These are phyloP conservation scores for Phialemonium atrogriseum DNA, from an alignment of 2,329 filamentous ascomycete genomes.

Conservation along the genomic window DNA sequence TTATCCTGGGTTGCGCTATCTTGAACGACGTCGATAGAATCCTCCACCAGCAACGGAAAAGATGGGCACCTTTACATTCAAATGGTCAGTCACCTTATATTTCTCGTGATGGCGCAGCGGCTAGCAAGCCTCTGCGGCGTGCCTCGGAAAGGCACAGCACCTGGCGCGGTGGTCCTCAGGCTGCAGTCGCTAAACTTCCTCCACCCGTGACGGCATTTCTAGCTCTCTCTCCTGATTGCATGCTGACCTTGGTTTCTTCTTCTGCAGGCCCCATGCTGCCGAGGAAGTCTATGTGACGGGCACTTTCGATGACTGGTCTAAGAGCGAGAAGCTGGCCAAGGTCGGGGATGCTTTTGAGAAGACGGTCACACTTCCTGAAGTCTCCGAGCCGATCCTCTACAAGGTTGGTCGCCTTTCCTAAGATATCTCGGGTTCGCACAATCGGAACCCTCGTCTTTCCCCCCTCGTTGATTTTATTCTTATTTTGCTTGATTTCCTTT, in stretches of 20 bases:
- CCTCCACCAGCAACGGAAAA: no score
- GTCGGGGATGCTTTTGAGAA: slow-evolving; percentile 69
- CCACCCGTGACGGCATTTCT: neutral
- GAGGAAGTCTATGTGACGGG: slow-evolving; percentile 90
- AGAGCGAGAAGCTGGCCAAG: slow-evolving; percentile 76
- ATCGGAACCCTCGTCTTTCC: no score
- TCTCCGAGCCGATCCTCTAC: slow-evolving; percentile 73
- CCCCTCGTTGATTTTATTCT: slow-evolving; percentile 5
- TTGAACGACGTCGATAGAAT: no score
- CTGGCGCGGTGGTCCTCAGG: neutral
- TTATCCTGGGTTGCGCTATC: no score
- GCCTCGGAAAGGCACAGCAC: neutral
- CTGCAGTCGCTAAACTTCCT: neutral
- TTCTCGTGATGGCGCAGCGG: neutral
- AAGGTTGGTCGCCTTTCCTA: slow-evolving; percentile 61
- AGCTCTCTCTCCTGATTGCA: neutral
- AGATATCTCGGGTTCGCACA: no score
- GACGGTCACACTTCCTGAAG: slow-evolving; percentile 62
- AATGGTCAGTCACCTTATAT: slow-evolving; percentile 46
- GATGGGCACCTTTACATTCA: slow-evolving; percentile 66
- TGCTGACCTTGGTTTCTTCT: slow-evolving; percentile 12
- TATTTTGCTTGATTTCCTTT: slow-evolving; percentile 3
- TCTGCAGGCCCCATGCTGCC: slow-evolving; percentile 69
- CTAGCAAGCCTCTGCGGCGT: slow-evolving; percentile 1
- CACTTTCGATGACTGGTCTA: slow-evolving; percentile 90